Conservation (phyloP, 208 protist species). For the Acanthamoeba castellanii region DNA sequence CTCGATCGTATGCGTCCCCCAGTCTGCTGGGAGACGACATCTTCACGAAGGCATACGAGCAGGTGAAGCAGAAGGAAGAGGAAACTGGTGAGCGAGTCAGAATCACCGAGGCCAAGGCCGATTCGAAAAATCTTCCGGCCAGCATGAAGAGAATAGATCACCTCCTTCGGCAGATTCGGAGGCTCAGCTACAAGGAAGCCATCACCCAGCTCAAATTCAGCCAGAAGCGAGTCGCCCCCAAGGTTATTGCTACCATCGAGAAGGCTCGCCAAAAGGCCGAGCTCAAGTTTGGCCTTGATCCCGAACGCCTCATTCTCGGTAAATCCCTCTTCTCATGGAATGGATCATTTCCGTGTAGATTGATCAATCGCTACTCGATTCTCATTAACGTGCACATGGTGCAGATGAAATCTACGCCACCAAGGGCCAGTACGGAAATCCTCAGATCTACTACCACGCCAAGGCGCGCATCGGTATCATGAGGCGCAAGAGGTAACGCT, state of each 20-base stretch:
- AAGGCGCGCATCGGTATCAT: conserved; percentile 29
- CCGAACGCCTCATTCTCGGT: conserved; percentile 33
- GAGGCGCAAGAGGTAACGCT: conserved; percentile 2
- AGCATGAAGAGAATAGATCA: conserved; percentile 37
- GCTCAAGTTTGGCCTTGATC: conserved; percentile 37
- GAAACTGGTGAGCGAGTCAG: neutral
- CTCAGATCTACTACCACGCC: neutral
- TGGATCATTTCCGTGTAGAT: neutral
- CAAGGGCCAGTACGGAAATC: neutral
- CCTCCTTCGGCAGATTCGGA: conserved; percentile 36
- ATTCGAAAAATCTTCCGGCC: conserved; percentile 9
- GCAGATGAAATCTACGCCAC: conserved; percentile 50
- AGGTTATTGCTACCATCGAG: conserved; percentile 8
- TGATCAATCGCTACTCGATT: neutral
- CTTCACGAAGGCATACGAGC: conserved; percentile 9
- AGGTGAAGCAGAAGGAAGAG: conserved; percentile 33
- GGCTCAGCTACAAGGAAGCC: conserved; percentile 53
- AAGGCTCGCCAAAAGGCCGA: conserved; percentile 40
- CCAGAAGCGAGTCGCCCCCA: neutral
- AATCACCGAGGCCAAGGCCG: neutral
- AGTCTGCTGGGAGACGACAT: conserved; percentile 15
- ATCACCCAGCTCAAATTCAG: conserved; percentile 43
- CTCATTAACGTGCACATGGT: neutral
- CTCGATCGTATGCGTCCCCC: neutral
- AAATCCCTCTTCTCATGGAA: too few species aligned